A percentile compares a stretch with the other conserved stretches of the same genome.
These are phyloP conservation scores for Candida chilensis DNA, from an alignment of 805 yeast genomes.

Conservation along the genomic window DNA sequence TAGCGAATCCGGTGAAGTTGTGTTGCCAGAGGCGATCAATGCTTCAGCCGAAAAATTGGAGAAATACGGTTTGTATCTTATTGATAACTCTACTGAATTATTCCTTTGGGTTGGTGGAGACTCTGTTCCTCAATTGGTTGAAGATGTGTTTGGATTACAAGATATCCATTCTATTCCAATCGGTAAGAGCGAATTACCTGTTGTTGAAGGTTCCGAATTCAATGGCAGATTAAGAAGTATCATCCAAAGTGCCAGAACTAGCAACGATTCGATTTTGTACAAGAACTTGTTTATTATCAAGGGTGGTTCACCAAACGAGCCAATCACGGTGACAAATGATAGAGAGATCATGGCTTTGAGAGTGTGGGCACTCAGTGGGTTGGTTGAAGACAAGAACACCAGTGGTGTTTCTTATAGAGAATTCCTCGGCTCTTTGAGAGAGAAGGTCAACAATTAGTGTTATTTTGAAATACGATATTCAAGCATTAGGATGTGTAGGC, in stretches of 20 bases:
- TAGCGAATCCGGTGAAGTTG: slow-evolving; percentile 62
- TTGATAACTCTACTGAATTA: slow-evolving; percentile 78
- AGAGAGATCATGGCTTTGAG: slow-evolving; percentile 74
- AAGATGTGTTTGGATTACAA: slow-evolving; percentile 80
- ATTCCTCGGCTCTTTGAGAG: slow-evolving; percentile 44
- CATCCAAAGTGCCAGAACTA: slow-evolving; percentile 71
- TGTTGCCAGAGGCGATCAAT: slow-evolving; percentile 78
- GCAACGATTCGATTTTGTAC: slow-evolving; percentile 64
- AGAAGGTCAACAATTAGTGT: slow-evolving; percentile 24
- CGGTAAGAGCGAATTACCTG: slow-evolving; percentile 86
- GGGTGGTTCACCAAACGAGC: slow-evolving; percentile 64
- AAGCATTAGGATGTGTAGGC: no score
- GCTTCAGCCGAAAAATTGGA: slow-evolving; percentile 69
- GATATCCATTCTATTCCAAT: slow-evolving; percentile 61
- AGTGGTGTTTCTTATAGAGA: slow-evolving; percentile 44
- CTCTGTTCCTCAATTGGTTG: slow-evolving; percentile 80
- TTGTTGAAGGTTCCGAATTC: slow-evolving; percentile 70
- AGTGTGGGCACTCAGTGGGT: slow-evolving; percentile 79
- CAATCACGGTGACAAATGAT: slow-evolving; percentile 45
- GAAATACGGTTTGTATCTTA: slow-evolving; percentile 85
- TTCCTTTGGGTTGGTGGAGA: slow-evolving; percentile 95
- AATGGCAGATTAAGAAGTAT: slow-evolving; percentile 79
- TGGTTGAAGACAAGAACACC: slow-evolving; percentile 79
- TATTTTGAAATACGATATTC: no score
- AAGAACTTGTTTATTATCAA: slow-evolving; percentile 79